Conservation (phyloP, 768 basidiomycete species). For the Tylopilus felleus region DNA sequence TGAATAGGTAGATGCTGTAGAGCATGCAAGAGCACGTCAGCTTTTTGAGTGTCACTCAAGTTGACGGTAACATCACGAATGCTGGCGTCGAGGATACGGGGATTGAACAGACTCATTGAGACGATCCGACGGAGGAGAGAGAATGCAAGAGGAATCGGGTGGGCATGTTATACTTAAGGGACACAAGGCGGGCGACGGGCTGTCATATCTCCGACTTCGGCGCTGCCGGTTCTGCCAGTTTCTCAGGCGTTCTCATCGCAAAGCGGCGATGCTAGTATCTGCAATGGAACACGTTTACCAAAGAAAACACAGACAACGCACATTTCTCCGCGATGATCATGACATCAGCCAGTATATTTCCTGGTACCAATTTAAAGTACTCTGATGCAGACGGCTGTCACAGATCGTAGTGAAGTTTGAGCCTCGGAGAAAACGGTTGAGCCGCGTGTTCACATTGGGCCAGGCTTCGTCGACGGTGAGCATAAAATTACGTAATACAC, state of each 20-base stretch:
- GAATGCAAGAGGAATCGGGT: neutral
- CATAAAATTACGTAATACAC: no score
- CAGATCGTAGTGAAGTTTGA: neutral
- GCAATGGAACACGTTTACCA: neutral
- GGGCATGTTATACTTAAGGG: constrained; percentile 3
- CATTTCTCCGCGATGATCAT: neutral
- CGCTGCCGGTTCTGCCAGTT: constrained; percentile 3
- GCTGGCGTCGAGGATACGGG: constrained; percentile 73
- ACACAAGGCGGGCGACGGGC: constrained; percentile 5
- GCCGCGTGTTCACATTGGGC: neutral
- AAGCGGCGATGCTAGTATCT: neutral
- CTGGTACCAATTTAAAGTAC: neutral
- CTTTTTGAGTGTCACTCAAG: constrained; percentile 64
- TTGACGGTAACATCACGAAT: constrained; percentile 62
- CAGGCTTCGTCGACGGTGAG: no score
- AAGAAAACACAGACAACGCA: neutral
- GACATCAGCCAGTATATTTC: neutral
- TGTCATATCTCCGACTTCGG: constrained; percentile 8
- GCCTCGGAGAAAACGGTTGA: neutral
- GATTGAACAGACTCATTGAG: constrained; percentile 67
- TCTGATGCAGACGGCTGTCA: no score
- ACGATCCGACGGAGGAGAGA: neutral
- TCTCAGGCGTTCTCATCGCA: constrained; percentile 5
- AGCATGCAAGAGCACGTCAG: constrained; percentile 71
- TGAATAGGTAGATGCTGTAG: constrained; percentile 76